Evolutionary conservation across 78 protist species (phyloP).

Genomic region (Dictyostelium firmibasis): DNA sequence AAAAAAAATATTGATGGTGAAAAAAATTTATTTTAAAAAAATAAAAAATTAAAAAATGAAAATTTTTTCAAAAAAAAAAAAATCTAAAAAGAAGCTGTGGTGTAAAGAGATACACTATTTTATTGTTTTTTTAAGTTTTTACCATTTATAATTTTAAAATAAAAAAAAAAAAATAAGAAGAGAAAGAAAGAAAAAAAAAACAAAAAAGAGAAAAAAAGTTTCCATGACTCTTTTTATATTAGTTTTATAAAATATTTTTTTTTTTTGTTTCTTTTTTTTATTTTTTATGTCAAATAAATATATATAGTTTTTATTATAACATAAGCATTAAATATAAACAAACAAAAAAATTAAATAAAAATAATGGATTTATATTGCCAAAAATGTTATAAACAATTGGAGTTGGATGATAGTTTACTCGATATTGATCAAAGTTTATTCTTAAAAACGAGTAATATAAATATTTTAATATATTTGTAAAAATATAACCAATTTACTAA

Average conservation of each 20-base stretch:
- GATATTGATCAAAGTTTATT: slow-evolving; percentile 68
- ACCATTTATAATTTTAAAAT: background rate
- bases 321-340: background rate
- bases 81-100: background rate
- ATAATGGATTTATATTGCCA: slow-evolving; percentile 66
- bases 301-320: background rate
- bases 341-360: background rate
- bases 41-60: background rate
- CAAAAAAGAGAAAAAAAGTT: too few species aligned
- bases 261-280: background rate
- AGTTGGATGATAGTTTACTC: slow-evolving; percentile 38
- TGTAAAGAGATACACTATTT: background rate
- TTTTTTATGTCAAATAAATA: background rate
- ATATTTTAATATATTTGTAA: background rate
- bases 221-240: too few species aligned
- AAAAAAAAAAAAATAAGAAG: too few species aligned
- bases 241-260: too few species aligned
- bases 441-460: slow-evolving; percentile 23
- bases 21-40: too few species aligned
- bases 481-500: background rate
- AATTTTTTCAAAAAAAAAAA: background rate
- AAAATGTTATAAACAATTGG: slow-evolving; percentile 69
- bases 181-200: too few species aligned
- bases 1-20: background rate
- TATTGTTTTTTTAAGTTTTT: background rate